Conservation (phyloP, 2,329 filamentous ascomycete genomes). For the Curvularia lunata region DNA sequence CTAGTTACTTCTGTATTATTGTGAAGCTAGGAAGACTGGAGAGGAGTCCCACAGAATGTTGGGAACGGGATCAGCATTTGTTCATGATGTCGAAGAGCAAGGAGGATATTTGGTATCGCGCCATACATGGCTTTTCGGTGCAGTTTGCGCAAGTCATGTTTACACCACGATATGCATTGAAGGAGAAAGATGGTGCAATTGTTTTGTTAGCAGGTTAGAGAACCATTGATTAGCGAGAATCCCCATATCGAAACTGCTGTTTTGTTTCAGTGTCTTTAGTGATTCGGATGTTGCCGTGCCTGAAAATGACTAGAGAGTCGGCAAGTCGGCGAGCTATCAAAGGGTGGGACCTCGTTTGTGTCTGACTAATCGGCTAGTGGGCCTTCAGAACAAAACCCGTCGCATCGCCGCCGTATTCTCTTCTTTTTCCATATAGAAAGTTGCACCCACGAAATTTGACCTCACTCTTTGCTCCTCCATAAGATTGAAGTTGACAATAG, state of each 20-base stretch:
- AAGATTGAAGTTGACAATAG: slow-evolving; percentile 64
- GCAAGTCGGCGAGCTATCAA: neutral
- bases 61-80: no score
- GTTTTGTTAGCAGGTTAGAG: neutral
- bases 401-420: slow-evolving; percentile 11
- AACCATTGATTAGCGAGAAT: neutral
- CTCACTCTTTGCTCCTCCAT: slow-evolving; percentile 55
- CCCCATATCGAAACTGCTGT: no score
- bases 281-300: neutral
- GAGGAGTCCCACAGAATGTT: neutral
- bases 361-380: slow-evolving; percentile 5
- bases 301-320: neutral
- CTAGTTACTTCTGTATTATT: neutral
- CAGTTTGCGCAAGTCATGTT: neutral
- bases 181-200: neutral
- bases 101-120: neutral
- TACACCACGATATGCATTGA: neutral
- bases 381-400: slow-evolving; percentile 24
- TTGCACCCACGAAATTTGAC: slow-evolving; percentile 63
- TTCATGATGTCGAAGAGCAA: neutral
- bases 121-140: neutral
- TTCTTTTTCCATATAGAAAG: slow-evolving; percentile 45
- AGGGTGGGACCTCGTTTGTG: neutral
- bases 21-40: neutral
- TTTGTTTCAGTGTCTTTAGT: neutral